A percentile compares a stretch with the other conserved stretches of the same genome.
These are phyloP conservation scores for Dothideomycetes sp. DNA, from an alignment of 2,329 filamentous ascomycete species.

Conservation along the genomic window DNA sequence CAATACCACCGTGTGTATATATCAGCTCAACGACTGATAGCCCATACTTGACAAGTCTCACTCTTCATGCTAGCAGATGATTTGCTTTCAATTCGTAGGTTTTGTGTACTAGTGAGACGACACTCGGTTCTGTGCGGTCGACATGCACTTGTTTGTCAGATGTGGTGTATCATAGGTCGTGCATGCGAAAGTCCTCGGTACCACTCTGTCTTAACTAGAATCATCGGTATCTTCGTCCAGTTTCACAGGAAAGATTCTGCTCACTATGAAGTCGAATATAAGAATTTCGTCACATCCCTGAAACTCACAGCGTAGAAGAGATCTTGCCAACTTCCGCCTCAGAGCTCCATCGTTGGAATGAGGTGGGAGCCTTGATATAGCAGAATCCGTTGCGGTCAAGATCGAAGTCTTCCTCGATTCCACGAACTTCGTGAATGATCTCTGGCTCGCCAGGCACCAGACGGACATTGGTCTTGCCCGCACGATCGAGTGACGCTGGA, in stretches of 20 bases:
- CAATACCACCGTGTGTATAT: background rate
- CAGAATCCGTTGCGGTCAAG: constrained; percentile 20
- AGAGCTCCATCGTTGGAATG: constrained; percentile 16
- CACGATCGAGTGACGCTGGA: constrained; percentile 20
- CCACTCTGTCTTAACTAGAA: constrained; percentile 17
- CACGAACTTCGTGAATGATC: constrained; percentile 18
- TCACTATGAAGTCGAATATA: constrained; percentile 18
- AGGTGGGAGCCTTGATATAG: constrained; percentile 18
- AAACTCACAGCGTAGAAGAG: constrained; percentile 19
- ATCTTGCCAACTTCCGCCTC: constrained; percentile 16
- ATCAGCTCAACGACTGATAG: constrained; percentile 14
- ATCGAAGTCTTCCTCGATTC: constrained; percentile 14
- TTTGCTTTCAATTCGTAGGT: constrained; percentile 22
- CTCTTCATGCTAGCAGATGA: constrained; percentile 18
- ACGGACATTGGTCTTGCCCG: constrained; percentile 18
- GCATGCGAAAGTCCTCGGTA: constrained; percentile 18
- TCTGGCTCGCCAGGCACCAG: constrained; percentile 18
- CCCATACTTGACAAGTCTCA: constrained; percentile 18
- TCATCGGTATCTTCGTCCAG: background rate
- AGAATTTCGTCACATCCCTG: constrained; percentile 22
- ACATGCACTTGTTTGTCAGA: constrained; percentile 24
- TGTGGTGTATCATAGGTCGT: constrained; percentile 21
- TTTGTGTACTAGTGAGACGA: constrained; percentile 20
- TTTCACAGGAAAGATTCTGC: background rate
- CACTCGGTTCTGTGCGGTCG: constrained; percentile 23